Evolutionary conservation across 345 rosid species (phyloP), one percentile per base, ranked within the genome.

Genomic region (Pistacia vera): DNA sequence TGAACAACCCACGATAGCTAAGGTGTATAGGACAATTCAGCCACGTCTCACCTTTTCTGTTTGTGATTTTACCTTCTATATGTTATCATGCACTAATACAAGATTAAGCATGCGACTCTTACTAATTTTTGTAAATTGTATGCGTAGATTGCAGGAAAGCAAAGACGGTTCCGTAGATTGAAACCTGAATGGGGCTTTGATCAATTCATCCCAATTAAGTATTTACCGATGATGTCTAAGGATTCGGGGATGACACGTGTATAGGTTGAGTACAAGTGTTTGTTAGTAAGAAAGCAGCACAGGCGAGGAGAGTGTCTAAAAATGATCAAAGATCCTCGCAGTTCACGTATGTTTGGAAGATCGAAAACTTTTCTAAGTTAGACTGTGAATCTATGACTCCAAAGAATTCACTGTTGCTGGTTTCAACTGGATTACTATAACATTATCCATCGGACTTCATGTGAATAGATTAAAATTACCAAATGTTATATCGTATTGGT

Each of bases 101-200:
- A 25, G 25, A 25, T 25, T 25, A 25, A 25, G 25, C 25, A 25
- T 25, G 25, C 1, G 25, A 25, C 25, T 25, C 0, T 25, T 25
- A 25, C 25, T 25, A 25, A 25, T 25, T 25, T 62, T 72, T 41
- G 68, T 62, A 4, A 8, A 12, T 30, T 68, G 67, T 56, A 67
- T 75, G 72, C 48, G 38, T 59, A 82, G 88, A 84, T 86, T 64
- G 67, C 55, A 46, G 88, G 71, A 46, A 78, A 74, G 74, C 84
- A 74, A 68, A 76, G 75, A 25, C 76, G 85, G 49, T 88, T 88
- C 69, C 83, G 78, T 63, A 20, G 68, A 65, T 68, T 74, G 57
- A 86, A 81, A 69, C 76, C 51, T 13, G 82, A 84, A 78, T 55
- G 83, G 80, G 91, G 91, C 20, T 81, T 81, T 18, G 87, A 88